Base-by-base conservation (phyloP, 1,284 basidiomycete genomes). In the Ustilago tritici region DNA sequence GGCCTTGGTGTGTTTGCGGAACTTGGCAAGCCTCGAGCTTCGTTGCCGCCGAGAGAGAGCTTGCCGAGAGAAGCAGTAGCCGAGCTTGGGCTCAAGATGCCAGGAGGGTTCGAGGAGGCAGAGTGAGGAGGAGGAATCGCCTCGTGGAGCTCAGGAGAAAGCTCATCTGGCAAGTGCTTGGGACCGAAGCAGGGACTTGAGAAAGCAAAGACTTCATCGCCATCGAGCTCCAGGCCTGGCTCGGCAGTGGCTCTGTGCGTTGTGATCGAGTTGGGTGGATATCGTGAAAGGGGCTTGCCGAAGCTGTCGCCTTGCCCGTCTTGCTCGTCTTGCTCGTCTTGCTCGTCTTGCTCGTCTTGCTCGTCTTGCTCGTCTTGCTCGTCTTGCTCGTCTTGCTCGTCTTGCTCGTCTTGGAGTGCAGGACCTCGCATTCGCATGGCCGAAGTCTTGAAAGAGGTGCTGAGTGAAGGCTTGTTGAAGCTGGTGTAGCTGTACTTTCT, bases 171-270 rank as follows among this genome's bases (percentile, higher is more conserved):
- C 34, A 82, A 59, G 43, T 70, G 43, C 56, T 80, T 78, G 41
- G 82, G 74, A 4, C 80, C 79, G 28, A 83, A 80, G 74, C 70
- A 82, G 28, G 82, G 82, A 54, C 79, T 81, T 3, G 79, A 81
- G 53, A 83, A 83, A 31, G 78, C 64, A 52, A 83, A 83, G 11
- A 83, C 79, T 59, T 82, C 82, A 50, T 80, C 80, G 41, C 70
- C 79, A 35, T 74, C 76, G 46, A 68, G 40, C n/a, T 79, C 73
- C 19, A 70, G 61, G 50, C 76, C 71, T 28, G 67, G 54, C 52
- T 77, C 70, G 7, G 56, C 75, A 1, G 70, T 70, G 2, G 66
- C 46, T 6, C 73, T 43, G 35, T 76, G 65, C 5, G 65, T 64
- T 40, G 64, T 40, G 6, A 56, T 59, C 17, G 71, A 65, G 56